Base-by-base conservation (phyloP, 768 basidiomycete genomes). In the Rhizopogon roseolus region DNA sequence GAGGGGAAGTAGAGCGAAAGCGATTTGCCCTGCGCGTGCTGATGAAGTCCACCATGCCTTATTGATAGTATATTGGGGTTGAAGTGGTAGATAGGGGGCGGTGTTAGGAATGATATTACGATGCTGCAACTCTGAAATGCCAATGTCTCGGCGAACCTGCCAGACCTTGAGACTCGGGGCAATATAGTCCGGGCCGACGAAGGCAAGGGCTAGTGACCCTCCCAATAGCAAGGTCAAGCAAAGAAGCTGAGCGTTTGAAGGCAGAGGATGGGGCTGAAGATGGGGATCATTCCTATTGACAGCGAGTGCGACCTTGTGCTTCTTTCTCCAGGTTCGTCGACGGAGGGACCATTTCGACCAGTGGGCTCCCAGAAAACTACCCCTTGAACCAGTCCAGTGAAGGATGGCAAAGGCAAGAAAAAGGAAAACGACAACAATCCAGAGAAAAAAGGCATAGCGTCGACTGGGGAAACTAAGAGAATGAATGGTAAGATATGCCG, bases 21-120 rank as follows among this genome's bases (percentile, higher is more conserved):
- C 80, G 38, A 90, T 82, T 53, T 86, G 72, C 0, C 90, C 89
- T 17, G 80, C 77, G 32, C 88, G 71, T 16, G 76, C 78, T n/a
- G 81, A 84, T 1, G 81, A 75, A 0, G 86, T 83, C 90, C 90
- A 92, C 69, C 81, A 81, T 1, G 82, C 76, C 65, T 88, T 88
- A 43, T 63, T 58, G 54, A 91, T 85, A 16, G 82, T 85, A 64
- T 81, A 80, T 57, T 78, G 75, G 4, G 84, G 79, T 37, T 73
- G 69, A 53, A 60, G 75, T 48, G 63, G 73, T 45, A 60, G 63
- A 60, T 71, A 77, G 4, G 63, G 63, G 10, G 70, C 68, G 3
- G 65, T 58, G 39, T 70, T 72, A 25, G 59, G 60, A 41, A 62
- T 59, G 46, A 52, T 45, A 25, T 50, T 36, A 37, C 52, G 48